A percentile compares a stretch with the other conserved stretches of the same genome.
Conservation (phyloP, 345 rosid genomes). For the Brassica napus region DNA sequence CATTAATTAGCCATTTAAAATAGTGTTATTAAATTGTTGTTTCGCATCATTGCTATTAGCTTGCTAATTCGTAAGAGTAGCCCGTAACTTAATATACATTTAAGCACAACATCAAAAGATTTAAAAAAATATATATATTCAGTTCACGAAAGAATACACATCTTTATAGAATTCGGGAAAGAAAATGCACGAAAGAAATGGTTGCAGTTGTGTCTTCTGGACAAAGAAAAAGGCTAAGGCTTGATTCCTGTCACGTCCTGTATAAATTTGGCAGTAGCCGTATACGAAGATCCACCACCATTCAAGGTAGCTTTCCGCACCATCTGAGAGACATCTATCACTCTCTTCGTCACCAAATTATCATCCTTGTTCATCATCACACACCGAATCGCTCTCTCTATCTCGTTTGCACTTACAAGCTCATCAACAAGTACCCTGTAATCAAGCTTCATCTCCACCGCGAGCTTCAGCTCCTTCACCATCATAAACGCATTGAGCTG, state of each 20-base stretch:
- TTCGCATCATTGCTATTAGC: no score
- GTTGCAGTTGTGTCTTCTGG: background rate
- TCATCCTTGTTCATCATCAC: conserved; percentile 35
- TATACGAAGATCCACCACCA: conserved; percentile 42
- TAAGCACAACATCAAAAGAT: no score
- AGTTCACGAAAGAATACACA: background rate
- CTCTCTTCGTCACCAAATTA: conserved; percentile 29
- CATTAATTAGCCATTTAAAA: no score
- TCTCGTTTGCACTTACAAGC: conserved; percentile 37
- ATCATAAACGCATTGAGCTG: conserved; percentile 40
- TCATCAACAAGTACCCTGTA: conserved; percentile 25
- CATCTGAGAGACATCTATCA: conserved; percentile 28
- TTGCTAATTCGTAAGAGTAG: no score
- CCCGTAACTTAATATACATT: no score
- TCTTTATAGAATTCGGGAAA: background rate
- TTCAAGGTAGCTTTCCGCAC: conserved; percentile 15
- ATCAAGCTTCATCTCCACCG: conserved; percentile 34
- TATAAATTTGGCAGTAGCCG: conserved; percentile 24
- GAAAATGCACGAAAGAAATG: background rate
- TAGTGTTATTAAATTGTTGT: no score
- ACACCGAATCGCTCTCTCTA: conserved; percentile 33
- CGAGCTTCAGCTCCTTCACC: conserved; percentile 37
- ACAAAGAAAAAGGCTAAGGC: conserved; percentile 8
- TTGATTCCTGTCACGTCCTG: conserved; percentile 21
- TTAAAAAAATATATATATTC: background rate